These are phyloP conservation scores for Aspergillus ostianus DNA, from an alignment of 495 filamentous ascomycete genomes.

Conservation along the genomic window DNA sequence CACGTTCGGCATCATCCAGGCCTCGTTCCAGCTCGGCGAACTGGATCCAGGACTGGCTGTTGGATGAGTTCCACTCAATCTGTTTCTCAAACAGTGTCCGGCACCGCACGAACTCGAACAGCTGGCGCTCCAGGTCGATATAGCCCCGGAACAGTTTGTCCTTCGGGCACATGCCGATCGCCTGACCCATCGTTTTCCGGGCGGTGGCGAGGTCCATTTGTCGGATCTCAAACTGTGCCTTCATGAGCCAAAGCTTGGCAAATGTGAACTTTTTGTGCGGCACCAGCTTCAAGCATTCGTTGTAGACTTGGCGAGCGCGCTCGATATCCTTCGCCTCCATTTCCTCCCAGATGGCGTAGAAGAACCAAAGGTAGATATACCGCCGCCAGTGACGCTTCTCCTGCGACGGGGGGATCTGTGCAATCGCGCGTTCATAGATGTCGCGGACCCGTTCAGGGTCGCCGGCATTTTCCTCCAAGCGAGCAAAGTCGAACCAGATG, in stretches of 20 bases:
- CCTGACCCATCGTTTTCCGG: constrained; percentile 82
- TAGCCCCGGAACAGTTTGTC: constrained; percentile 94
- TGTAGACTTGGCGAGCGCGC: constrained; percentile 86
- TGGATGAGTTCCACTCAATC: constrained; percentile 83
- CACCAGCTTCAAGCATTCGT: constrained; percentile 80
- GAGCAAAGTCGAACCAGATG: constrained; percentile 91
- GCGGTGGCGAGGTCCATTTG: constrained; percentile 77
- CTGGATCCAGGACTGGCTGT: constrained; percentile 90
- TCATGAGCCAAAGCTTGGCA: constrained; percentile 92
- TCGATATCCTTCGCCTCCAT: constrained; percentile 74
- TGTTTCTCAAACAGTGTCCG: constrained; percentile 92
- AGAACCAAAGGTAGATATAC: constrained; percentile 97
- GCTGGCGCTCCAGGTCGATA: constrained; percentile 83
- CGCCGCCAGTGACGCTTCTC: constrained; percentile 97
- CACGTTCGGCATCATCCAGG: constrained; percentile 82
- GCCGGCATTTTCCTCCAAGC: constrained; percentile 80
- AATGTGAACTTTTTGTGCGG: constrained; percentile 98
- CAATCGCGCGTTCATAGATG: constrained; percentile 93
- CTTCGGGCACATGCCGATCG: constrained; percentile 93
- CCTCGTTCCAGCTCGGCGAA: constrained; percentile 90
- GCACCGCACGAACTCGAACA: constrained; percentile 89
- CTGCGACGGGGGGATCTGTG: constrained; percentile 90
- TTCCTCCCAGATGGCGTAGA: constrained; percentile 96
- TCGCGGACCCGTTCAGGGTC: constrained; percentile 82
- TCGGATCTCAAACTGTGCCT: constrained; percentile 89